phyloP scores from a whole-genome alignment of 352 stramenopile genomes.

The Globisporangium acanthophoron region DNA sequence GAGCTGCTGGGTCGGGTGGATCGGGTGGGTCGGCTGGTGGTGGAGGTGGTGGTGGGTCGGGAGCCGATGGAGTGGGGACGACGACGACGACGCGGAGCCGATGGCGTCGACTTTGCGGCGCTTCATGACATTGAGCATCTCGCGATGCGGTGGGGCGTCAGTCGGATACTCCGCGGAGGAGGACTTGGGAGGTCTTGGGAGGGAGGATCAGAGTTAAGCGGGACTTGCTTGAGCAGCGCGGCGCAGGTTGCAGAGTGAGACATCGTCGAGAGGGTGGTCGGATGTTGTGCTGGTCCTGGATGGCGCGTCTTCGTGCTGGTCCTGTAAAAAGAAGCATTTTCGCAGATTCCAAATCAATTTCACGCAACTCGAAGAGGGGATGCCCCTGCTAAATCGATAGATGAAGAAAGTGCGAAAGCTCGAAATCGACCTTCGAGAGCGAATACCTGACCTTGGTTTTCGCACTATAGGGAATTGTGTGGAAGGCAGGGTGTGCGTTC shows the following conservation, averaged over 20 bases:
- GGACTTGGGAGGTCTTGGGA: background rate
- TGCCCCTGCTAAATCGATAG: too few relatives aligned
- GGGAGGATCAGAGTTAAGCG: background rate
- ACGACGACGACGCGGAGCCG: background rate
- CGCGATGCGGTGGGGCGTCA: background rate
- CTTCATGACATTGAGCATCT: conserved; percentile 3
- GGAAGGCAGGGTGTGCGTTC: too few relatives aligned
- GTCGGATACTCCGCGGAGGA: background rate
- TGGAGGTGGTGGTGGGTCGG: background rate
- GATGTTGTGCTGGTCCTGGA: too few relatives aligned
- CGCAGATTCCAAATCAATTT: too few relatives aligned
- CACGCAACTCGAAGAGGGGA: too few relatives aligned
- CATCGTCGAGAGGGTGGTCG: background rate
- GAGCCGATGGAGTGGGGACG: background rate
- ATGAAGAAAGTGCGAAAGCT: too few relatives aligned
- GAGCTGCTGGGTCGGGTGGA: background rate
- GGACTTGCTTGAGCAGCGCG: background rate
- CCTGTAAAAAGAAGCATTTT: too few relatives aligned
- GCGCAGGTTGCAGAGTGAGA: background rate
- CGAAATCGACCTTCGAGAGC: too few relatives aligned
- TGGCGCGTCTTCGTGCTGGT: too few relatives aligned
- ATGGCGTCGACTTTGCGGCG: background rate
- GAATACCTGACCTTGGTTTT: too few relatives aligned
- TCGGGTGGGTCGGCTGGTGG: background rate
- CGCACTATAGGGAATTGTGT: too few relatives aligned